Evolutionary conservation across 371 early-diverging fungal genomes (phyloP).

Genomic region (Chytridiales sp.): DNA sequence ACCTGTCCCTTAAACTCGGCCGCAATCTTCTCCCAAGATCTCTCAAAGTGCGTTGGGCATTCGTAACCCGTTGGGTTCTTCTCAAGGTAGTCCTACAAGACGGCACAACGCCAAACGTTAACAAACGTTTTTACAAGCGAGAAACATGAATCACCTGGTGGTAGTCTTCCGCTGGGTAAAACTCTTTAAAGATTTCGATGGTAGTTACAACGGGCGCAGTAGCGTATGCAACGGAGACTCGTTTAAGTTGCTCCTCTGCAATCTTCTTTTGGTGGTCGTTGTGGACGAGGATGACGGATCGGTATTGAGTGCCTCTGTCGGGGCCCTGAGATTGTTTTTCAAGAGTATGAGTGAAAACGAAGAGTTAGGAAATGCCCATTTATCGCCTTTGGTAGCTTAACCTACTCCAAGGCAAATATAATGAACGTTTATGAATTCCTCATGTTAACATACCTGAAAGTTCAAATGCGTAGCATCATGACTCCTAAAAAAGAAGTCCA

Average conservation of each 20-base stretch:
- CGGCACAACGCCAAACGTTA: too few species aligned
- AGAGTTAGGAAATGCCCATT: too few species aligned
- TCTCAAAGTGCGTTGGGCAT: constrained; percentile 52
- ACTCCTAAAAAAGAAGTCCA: constrained; percentile 80
- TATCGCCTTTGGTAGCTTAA: too few species aligned
- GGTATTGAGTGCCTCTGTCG: constrained; percentile 81
- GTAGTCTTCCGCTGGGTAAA: constrained; percentile 84
- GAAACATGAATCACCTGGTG: too few species aligned
- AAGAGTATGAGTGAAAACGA: too few species aligned
- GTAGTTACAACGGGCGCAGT: constrained; percentile 54
- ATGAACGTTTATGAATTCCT: too few species aligned
- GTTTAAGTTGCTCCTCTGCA: constrained; percentile 69
- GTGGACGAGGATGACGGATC: constrained; percentile 83
- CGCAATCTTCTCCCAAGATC: constrained; percentile 46
- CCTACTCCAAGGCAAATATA: too few species aligned
- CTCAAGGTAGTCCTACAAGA: too few species aligned
- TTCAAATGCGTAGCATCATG: too few species aligned
- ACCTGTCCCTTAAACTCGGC: background rate
- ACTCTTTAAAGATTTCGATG: constrained; percentile 61
- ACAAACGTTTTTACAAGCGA: too few species aligned
- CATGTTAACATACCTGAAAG: too few species aligned
- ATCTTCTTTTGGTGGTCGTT: constrained; percentile 63
- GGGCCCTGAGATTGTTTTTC: too few species aligned
- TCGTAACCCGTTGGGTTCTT: constrained; percentile 57
- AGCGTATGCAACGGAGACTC: constrained; percentile 63